Evolutionary conservation across 1,284 basidiomycete species (phyloP).

Genomic region (Peniophora sp.): DNA sequence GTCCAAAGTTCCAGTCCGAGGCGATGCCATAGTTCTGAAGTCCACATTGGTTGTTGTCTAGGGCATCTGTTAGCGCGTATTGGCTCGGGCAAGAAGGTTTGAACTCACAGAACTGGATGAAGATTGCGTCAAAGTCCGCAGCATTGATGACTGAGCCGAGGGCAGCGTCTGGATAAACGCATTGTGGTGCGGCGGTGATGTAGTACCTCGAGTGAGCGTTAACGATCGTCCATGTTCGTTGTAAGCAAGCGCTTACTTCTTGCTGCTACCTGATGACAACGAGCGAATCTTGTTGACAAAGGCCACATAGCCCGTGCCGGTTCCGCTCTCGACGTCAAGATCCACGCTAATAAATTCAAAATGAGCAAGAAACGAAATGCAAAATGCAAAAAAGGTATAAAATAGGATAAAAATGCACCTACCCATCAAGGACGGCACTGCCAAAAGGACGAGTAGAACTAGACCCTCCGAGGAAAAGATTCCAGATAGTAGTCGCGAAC

Average conservation of each 20-base stretch:
- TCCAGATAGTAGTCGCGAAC: constrained; percentile 57
- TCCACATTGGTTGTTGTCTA: constrained; percentile 47
- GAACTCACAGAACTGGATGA: constrained; percentile 40
- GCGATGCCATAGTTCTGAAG: constrained; percentile 32
- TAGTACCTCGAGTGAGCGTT: constrained; percentile 41
- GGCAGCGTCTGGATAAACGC: constrained; percentile 47
- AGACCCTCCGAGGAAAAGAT: constrained; percentile 51
- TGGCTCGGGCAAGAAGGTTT: no score
- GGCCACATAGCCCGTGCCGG: constrained; percentile 44
- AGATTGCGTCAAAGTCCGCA: constrained; percentile 50
- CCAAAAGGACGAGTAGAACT: constrained; percentile 57
- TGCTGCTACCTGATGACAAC: constrained; percentile 38
- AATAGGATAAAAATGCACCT: no score
- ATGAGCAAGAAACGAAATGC: neutral
- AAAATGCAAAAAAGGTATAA: no score
- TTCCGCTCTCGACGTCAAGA: constrained; percentile 58
- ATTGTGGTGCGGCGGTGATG: constrained; percentile 48
- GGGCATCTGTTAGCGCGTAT: no score
- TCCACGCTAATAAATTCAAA: constrained; percentile 37
- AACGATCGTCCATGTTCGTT: constrained; percentile 1
- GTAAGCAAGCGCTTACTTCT: constrained; percentile 31
- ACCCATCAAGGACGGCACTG: constrained; percentile 57
- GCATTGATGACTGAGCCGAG: constrained; percentile 43
- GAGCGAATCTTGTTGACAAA: constrained; percentile 54
- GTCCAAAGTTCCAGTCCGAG: constrained; percentile 46